phyloP scores from a whole-genome alignment of 83 land plant genomes.

The Diphasiastrum complanatum region DNA sequence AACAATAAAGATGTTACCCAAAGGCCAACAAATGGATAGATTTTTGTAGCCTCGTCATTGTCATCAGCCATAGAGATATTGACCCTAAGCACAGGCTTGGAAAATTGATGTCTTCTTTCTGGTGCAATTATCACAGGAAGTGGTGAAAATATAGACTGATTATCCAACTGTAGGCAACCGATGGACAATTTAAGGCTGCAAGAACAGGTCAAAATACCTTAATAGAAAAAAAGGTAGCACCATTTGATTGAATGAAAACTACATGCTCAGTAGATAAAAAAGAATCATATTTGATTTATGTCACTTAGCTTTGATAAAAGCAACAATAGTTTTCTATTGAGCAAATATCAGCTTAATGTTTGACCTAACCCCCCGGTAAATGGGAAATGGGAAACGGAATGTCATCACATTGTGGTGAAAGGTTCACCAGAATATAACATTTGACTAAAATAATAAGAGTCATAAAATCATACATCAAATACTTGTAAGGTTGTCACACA shows the following conservation, averaged over 20 bases:
- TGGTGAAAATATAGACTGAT: conserved; percentile 70
- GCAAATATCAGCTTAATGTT: no score
- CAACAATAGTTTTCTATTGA: no score
- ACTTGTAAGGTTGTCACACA: no score
- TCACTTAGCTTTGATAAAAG: no score
- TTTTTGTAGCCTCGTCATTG: conserved; percentile 52
- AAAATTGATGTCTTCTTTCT: conserved; percentile 38
- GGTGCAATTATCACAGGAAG: conserved; percentile 94
- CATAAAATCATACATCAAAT: no score
- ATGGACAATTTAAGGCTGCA: conserved; percentile 67
- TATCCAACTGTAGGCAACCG: conserved; percentile 76
- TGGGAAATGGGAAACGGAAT: no score
- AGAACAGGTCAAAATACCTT: background rate
- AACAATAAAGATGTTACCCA: conserved; percentile 39
- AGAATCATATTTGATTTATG: background rate
- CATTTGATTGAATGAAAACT: background rate
- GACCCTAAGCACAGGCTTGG: conserved; percentile 61
- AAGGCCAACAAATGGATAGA: conserved; percentile 69
- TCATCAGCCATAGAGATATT: conserved; percentile 55
- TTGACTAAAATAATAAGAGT: no score
- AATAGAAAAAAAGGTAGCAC: conserved; percentile 5
- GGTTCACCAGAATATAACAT: no score
- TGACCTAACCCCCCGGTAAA: no score
- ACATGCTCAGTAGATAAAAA: background rate
- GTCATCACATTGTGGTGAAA: no score